A percentile compares a stretch with the other conserved stretches of the same genome.
These are phyloP conservation scores for Leccinum incarnatum DNA, from an alignment of 768 basidiomycete species.

Conservation along the genomic window DNA sequence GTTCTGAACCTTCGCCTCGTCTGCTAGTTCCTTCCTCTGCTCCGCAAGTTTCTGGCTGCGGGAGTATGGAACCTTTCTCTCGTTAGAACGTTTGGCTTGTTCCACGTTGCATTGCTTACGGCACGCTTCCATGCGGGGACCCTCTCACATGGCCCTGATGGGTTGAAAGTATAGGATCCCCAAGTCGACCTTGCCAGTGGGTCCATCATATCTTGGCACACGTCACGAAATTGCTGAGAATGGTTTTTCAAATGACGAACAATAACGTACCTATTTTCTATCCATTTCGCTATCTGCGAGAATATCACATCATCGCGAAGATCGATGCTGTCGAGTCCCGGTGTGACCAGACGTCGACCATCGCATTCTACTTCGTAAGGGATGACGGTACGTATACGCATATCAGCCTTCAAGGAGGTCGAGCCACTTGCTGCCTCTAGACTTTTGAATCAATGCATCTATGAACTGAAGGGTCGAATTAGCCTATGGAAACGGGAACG, in stretches of 20 bases:
- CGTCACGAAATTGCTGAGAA: neutral
- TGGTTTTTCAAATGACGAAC: neutral
- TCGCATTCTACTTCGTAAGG: neutral
- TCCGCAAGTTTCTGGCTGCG: too few relatives aligned
- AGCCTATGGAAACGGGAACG: neutral
- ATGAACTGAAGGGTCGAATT: constrained; percentile 1
- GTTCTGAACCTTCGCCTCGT: too few relatives aligned
- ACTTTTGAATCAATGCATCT: neutral
- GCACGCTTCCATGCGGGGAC: neutral
- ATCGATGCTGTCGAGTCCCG: constrained; percentile 2
- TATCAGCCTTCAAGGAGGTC: neutral
- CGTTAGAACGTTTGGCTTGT: too few relatives aligned
- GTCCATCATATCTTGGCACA: neutral
- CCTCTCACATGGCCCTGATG: neutral
- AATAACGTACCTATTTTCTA: neutral
- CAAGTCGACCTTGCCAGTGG: neutral
- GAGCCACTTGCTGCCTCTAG: neutral
- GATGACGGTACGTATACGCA: neutral
- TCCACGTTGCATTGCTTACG: neutral
- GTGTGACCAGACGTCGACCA: constrained; percentile 2
- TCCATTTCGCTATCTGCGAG: neutral
- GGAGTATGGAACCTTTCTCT: too few relatives aligned
- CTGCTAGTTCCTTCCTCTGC: too few relatives aligned
- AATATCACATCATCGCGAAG: neutral
- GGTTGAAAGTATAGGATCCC: constrained; percentile 8